Conservation (phyloP, 2,329 filamentous ascomycete species). For the Clonostachys solani region DNA sequence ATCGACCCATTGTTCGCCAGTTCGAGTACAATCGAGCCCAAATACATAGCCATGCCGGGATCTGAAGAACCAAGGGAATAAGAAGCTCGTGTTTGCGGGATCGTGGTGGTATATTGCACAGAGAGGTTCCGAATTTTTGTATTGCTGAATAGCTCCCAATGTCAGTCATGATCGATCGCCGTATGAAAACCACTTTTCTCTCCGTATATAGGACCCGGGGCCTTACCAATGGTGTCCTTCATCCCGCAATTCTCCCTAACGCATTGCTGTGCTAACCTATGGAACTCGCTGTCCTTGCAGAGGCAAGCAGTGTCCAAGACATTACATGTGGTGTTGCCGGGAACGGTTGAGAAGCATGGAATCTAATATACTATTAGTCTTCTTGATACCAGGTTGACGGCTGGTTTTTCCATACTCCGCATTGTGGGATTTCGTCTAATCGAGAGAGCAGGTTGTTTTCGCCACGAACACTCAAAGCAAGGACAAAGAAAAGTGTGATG, state of each 20-base stretch:
- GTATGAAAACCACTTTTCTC: no score
- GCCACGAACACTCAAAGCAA: no score
- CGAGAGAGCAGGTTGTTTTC: no score
- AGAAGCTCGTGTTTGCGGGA: conserved; percentile 23
- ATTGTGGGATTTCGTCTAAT: no score
- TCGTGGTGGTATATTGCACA: conserved; percentile 22
- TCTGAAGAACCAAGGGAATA: conserved; percentile 26
- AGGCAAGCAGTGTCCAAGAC: conserved; percentile 16
- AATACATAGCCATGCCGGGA: conserved; percentile 24
- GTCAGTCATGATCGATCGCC: no score
- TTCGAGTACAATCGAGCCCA: conserved; percentile 30
- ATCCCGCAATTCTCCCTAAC: conserved; percentile 14
- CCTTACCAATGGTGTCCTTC: conserved; percentile 17
- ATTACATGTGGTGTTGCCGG: background rate
- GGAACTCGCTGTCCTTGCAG: conserved; percentile 14
- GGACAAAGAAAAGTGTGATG: no score
- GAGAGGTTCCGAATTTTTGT: conserved; percentile 19
- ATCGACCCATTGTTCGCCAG: conserved; percentile 19
- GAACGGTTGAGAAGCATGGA: no score
- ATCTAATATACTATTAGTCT: no score
- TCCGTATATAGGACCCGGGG: no score
- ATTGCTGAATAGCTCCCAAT: no score
- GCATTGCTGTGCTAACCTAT: conserved; percentile 11
- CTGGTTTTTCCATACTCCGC: no score
- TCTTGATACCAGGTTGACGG: no score